These are phyloP conservation scores for Exserohilum rostratum DNA, from an alignment of 2,329 filamentous ascomycete species.

Conservation along the genomic window DNA sequence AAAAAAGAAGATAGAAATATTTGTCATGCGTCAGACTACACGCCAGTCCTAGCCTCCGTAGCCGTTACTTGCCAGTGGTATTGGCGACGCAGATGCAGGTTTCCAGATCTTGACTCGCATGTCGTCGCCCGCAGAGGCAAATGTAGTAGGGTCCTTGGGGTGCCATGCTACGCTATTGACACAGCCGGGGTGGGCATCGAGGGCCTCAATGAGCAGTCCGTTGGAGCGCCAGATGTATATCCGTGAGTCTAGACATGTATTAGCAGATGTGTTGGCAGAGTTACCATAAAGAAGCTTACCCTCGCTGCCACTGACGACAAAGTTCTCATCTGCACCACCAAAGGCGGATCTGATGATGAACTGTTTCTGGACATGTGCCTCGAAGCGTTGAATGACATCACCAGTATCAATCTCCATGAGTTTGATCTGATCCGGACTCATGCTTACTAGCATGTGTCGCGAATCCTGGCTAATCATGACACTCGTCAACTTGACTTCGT, in stretches of 20 bases:
- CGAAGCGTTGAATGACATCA: conserved; percentile 74
- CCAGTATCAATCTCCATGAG: conserved; percentile 78
- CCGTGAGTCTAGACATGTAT: conserved; percentile 60
- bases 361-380: conserved; percentile 74
- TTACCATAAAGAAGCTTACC: conserved; percentile 58
- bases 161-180: conserved; percentile 93
- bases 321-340: conserved; percentile 89
- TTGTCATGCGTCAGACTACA: too few species aligned
- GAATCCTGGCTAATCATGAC: conserved; percentile 83
- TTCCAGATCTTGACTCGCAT: conserved; percentile 78
- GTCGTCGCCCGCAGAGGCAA: conserved; percentile 92
- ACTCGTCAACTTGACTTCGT: conserved; percentile 74
- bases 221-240: conserved; percentile 93
- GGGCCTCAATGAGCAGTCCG: conserved; percentile 73
- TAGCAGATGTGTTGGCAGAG: not conserved
- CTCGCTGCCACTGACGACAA: conserved; percentile 90
- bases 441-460: conserved; percentile 80
- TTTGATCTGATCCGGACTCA: conserved; percentile 75
- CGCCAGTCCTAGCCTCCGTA: conserved; percentile 31
- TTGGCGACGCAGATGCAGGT: conserved; percentile 23
- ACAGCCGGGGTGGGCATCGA: conserved; percentile 76
- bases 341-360: conserved; percentile 84
- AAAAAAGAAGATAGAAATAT: too few species aligned
- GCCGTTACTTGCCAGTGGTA: conserved; percentile 27
- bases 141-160: conserved; percentile 78